Conservation (phyloP, 768 basidiomycete species). For the Phanerochaete carnosa region DNA sequence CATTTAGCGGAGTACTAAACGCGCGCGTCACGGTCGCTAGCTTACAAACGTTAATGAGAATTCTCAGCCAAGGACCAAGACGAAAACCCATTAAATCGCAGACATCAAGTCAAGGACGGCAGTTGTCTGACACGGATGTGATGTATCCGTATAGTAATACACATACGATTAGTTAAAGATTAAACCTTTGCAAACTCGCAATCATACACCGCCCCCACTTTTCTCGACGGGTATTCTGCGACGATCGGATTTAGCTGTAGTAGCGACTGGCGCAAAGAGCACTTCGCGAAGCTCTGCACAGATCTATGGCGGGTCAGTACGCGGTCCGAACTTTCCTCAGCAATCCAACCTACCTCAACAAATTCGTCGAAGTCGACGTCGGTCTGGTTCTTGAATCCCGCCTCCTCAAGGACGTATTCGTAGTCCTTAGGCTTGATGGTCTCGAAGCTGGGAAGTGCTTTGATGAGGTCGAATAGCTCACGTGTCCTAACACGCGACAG, state of each 20-base stretch:
- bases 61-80: no score
- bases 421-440: constrained; percentile 59
- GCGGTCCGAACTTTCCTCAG: background rate
- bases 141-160: background rate
- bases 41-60: no score
- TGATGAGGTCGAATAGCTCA: constrained; percentile 31
- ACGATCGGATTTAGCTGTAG: constrained; percentile 33
- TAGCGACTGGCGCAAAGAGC: constrained; percentile 38
- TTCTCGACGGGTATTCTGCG: constrained; percentile 51
- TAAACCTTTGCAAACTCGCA: background rate
- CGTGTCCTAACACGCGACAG: constrained; percentile 33
- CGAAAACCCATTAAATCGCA: background rate
- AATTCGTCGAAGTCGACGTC: constrained; percentile 82
- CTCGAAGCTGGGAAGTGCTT: constrained; percentile 47
- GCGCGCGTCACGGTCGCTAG: no score
- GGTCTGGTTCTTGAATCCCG: constrained; percentile 56
- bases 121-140: background rate
- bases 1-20: no score
- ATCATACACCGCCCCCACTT: constrained; percentile 48
- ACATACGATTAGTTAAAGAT: background rate
- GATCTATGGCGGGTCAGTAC: constrained; percentile 39
- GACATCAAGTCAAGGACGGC: background rate
- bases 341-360: constrained; percentile 60
- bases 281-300: constrained; percentile 74
- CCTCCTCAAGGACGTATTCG: constrained; percentile 72